Evolutionary conservation across 2,329 filamentous ascomycete species (phyloP), one percentile per base, ranked within the genome.

Genomic region (Sporothrix euskadiensis): DNA sequence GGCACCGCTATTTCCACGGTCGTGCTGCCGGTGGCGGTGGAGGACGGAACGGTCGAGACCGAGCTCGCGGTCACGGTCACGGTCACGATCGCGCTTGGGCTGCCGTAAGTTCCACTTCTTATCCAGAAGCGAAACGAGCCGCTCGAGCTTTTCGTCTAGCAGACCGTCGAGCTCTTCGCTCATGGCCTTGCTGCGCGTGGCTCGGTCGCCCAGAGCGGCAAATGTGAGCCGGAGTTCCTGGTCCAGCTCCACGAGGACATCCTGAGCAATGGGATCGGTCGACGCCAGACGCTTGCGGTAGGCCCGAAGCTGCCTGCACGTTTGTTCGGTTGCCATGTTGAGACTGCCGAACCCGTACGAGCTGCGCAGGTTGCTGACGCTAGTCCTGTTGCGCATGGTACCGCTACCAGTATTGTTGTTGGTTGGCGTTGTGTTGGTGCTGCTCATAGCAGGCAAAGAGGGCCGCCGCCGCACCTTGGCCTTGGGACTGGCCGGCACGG

Each of bases 91-190:
- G 44, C 72, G 59, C 3, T 61, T 41, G 1, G 54, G 69, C 12
- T 69, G 44, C 12, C 73, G 76, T 47, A 89, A 81, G 65, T 86
- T 83, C 69, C 94, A 85, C 80, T 91, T 92, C 80, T 93, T 90
- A 76, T 94, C 91, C 61, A 94, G 84, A 81, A 94, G 85, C 63
- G 85, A 88, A 6, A 93, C 88, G 66, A 94, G 83, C 74, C 89
- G 86, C 78, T 93, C 91, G 1, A 91, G 92, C 78, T 94, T 94
- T 81, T 93, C 89, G 76, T 94, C 92, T 8, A 94, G 83, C 61
- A 94, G 82, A 69, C 89, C 90, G 56, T 85, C 88, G 47, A 92
- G 82, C 22, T 85, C 86, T 78, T 90, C 89, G 75, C 85, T 88
- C 79, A 89, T 84, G 1, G 84, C 79, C 78, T 79, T 79, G 79